Evolutionary conservation across 148 eudicot species (phyloP), one percentile per base, ranked within the genome.

Genomic region (Oxyria digyna): DNA sequence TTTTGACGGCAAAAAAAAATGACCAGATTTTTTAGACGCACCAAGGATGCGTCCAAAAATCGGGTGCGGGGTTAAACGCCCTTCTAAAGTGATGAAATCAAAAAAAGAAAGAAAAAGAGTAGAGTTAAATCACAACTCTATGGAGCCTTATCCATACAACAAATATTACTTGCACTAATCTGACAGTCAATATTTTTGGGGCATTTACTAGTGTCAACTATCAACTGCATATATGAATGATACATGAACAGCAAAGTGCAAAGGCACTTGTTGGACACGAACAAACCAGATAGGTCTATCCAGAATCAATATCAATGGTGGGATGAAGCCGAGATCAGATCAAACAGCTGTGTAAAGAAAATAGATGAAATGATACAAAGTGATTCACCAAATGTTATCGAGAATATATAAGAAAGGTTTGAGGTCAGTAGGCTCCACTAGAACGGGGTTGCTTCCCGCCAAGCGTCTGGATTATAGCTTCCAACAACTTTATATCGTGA

Each of bases 391-490:
- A 31, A 29, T 24, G 20, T 59, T 4, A 15, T 31, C 31, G 31
- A 31, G 65, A 59, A 59, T 59, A 59, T 59, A 59, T 29, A 29
- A 7, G 65, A 11, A 38, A 59, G 63, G 65, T 59, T 29, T 29
- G 29, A 29, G 8, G 12, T 29, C 69, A 13, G 14, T 66, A 35
- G 67, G 68, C 78, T 31, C 74, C 48, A 21, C 65, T 80, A 50
- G 76, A 68, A 78, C 69, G 72, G 48, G 80, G 77, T 37, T 75
- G 78, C 78, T 69, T 87, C 14, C 96, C 96, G 4, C 98, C 97
- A 11, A 94, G 96, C 26, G 97, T 94, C 79, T 87, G 87, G 71
- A 94, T 87, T 67, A 94, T 86, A 76, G 98, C 90, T 83, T 90
- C 96, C 43, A 94, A 74, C 40, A 90, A 84, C 70, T 94, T 94